phyloP scores from a whole-genome alignment of 2,329 filamentous ascomycete species.

The Arthroderma sp. region DNA sequence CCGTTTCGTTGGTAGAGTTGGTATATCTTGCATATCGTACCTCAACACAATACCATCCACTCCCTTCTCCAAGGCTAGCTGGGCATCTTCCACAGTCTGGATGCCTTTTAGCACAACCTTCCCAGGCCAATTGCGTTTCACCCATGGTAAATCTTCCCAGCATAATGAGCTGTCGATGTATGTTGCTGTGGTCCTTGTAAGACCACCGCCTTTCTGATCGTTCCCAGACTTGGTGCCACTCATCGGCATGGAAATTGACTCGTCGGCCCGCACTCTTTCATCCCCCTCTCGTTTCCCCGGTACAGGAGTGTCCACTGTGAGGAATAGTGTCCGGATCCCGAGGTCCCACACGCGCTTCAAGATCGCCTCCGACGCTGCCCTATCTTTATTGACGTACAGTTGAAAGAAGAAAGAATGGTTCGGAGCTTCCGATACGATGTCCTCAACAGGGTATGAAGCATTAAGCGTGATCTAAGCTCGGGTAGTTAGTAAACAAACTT shows the following conservation, averaged over 20 bases:
- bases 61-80: conserved; percentile 32
- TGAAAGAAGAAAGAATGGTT: conserved; percentile 40
- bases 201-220: conserved; percentile 32
- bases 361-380: conserved; percentile 38
- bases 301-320: conserved; percentile 36
- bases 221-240: conserved; percentile 21
- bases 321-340: conserved; percentile 32
- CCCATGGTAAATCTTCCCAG: conserved; percentile 35
- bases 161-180: conserved; percentile 33
- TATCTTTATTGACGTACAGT: conserved; percentile 48
- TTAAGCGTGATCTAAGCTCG: too few species aligned
- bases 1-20: too few species aligned
- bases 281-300: conserved; percentile 35
- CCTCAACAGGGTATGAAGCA: too few species aligned
- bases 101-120: conserved; percentile 30
- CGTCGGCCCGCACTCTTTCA: conserved; percentile 16
- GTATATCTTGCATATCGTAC: conserved; percentile 28
- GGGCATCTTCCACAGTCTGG: conserved; percentile 37
- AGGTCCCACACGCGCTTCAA: conserved; percentile 34
- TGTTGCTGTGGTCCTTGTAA: conserved; percentile 38
- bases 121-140: conserved; percentile 24
- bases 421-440: background rate
- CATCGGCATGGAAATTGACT: conserved; percentile 29
- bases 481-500: too few species aligned
- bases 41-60: conserved; percentile 32